Conservation (phyloP, 352 stramenopile species). For the Globisporangium polare region DNA sequence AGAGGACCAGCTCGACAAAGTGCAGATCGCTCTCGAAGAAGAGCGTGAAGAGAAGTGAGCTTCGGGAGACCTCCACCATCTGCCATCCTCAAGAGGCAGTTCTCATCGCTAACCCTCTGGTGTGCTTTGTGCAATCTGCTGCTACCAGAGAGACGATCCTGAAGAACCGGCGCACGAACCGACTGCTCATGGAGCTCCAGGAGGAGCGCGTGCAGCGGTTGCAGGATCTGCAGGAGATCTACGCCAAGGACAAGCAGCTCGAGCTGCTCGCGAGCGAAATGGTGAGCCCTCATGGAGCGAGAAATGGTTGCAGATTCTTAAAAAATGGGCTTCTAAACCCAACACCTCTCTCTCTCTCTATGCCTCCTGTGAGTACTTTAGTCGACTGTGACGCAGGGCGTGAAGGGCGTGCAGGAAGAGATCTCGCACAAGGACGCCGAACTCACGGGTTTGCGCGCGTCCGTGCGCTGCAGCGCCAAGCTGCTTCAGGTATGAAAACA, state of each 20-base stretch:
- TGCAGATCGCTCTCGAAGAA: slow-evolving; percentile 58
- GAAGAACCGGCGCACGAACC: slow-evolving; percentile 66
- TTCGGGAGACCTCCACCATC: too few species aligned
- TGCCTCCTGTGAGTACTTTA: slow-evolving; percentile 14
- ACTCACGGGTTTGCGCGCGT: slow-evolving; percentile 54
- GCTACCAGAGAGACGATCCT: slow-evolving; percentile 53
- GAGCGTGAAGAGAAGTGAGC: slow-evolving; percentile 70
- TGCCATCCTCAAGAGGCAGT: too few species aligned
- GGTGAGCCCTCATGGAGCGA: slow-evolving; percentile 18
- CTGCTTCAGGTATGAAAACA: slow-evolving; percentile 52
- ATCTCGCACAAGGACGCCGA: slow-evolving; percentile 72
- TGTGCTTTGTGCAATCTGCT: not conserved
- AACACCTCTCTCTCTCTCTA: not conserved
- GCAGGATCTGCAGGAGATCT: slow-evolving; percentile 80
- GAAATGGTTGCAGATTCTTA: not conserved
- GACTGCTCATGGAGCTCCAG: slow-evolving; percentile 60
- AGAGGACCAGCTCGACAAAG: slow-evolving; percentile 66
- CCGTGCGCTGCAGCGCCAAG: slow-evolving; percentile 62
- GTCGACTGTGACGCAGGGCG: slow-evolving; percentile 39
- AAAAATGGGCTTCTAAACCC: too few species aligned
- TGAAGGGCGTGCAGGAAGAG: slow-evolving; percentile 45
- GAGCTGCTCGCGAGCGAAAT: slow-evolving; percentile 56
- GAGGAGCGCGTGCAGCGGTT: slow-evolving; percentile 74
- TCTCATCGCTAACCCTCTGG: not conserved
- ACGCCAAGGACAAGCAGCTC: slow-evolving; percentile 72